Percentiles rank a stretch among this genome's conserved stretches.
phyloP scores from a whole-genome alignment of 495 filamentous ascomycete genomes.

The Penicillium bovifimosum region DNA sequence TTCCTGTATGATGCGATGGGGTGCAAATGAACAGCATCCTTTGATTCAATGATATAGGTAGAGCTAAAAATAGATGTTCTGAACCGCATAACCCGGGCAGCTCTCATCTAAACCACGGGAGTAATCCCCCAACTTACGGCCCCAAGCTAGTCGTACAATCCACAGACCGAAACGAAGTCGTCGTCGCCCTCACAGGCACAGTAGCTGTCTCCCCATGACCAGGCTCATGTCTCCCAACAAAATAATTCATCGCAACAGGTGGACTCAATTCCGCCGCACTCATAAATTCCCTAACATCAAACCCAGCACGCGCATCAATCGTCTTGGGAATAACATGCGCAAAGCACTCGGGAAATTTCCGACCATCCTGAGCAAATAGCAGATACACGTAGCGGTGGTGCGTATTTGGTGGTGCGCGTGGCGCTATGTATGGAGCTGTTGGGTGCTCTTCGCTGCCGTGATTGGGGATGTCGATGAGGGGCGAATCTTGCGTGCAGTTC shows the following conservation, averaged over 20 bases:
- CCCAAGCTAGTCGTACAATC: conserved; percentile 6
- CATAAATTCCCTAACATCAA: conserved; percentile 29
- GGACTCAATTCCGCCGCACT: conserved; percentile 20
- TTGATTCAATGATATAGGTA: too few species aligned
- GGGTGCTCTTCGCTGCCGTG: neutral
- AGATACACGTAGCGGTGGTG: conserved; percentile 38
- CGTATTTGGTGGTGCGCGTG: conserved; percentile 27
- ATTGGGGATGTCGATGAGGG: neutral
- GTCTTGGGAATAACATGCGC: conserved; percentile 22
- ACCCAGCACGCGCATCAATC: conserved; percentile 24
- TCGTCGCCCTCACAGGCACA: conserved; percentile 15
- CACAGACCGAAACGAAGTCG: conserved; percentile 19
- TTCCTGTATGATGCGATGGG: too few species aligned
- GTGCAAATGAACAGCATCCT: too few species aligned
- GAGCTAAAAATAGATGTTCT: too few species aligned
- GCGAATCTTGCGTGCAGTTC: neutral
- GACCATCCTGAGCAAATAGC: conserved; percentile 30
- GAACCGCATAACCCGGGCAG: too few species aligned
- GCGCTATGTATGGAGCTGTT: conserved; percentile 28
- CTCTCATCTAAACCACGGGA: neutral
- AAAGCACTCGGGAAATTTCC: conserved; percentile 25
- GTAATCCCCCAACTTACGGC: neutral
- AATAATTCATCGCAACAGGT: conserved; percentile 34
- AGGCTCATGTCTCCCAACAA: conserved; percentile 25
- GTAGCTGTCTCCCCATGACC: neutral